phyloP scores from a whole-genome alignment of 441 rosid species.

The Gossypium gossypioides region DNA sequence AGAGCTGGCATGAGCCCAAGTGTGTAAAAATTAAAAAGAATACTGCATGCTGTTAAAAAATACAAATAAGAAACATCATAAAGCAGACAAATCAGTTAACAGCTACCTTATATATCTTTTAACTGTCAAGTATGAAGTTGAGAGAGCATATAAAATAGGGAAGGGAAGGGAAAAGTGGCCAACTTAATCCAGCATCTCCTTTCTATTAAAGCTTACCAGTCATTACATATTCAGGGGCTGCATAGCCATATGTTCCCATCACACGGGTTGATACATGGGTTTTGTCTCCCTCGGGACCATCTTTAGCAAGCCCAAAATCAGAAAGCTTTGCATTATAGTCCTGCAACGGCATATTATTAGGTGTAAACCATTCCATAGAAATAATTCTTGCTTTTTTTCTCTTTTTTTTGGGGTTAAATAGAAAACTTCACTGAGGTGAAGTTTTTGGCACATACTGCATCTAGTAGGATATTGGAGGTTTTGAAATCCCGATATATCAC shows the following conservation, averaged over 20 bases:
- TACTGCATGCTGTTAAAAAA: neutral
- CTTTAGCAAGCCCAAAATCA: slow-evolving; percentile 90
- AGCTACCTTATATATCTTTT: neutral
- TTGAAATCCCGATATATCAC: slow-evolving; percentile 92
- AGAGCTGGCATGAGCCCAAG: neutral
- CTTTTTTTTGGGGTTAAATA: neutral
- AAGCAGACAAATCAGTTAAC: neutral
- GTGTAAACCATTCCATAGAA: neutral
- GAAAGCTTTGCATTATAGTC: slow-evolving; percentile 87
- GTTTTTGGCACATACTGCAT: slow-evolving; percentile 44
- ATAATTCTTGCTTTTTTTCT: neutral
- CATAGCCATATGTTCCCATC: slow-evolving; percentile 91
- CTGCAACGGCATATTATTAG: slow-evolving; percentile 33
- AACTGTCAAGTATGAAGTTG: neutral
- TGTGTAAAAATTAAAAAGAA: neutral
- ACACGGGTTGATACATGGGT: slow-evolving; percentile 91
- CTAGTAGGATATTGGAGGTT: slow-evolving; percentile 79
- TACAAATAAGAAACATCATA: neutral
- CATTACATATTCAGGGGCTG: slow-evolving; percentile 92
- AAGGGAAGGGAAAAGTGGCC: neutral
- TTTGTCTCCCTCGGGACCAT: slow-evolving; percentile 89
- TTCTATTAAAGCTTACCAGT: slow-evolving; percentile 45
- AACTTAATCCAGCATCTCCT: neutral
- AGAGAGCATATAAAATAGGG: neutral
- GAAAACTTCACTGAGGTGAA: neutral